Conservation (phyloP, 2,329 filamentous ascomycete species). For the Fusarium dlaminii region DNA sequence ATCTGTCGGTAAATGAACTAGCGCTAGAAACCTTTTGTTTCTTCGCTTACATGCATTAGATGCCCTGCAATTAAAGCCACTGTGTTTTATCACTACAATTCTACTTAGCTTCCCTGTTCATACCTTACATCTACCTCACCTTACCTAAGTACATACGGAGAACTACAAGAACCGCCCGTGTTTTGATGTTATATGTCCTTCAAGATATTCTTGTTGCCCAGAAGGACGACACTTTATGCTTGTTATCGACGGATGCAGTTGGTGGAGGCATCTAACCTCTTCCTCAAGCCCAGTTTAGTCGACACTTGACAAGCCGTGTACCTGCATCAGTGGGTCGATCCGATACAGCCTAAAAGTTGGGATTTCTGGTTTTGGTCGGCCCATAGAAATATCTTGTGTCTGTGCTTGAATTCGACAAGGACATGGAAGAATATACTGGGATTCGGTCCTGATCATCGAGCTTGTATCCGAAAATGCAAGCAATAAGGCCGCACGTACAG, state of each 20-base stretch:
- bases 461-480: not conserved
- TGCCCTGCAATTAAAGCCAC: conserved; percentile 23
- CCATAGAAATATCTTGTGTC: not conserved
- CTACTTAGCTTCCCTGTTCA: not conserved
- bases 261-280: conserved; percentile 8
- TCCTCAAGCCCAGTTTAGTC: conserved; percentile 14
- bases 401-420: not conserved
- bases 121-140: not conserved
- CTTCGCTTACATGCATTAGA: conserved; percentile 24
- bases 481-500: not conserved
- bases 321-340: conserved; percentile 35
- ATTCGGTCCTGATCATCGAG: not conserved
- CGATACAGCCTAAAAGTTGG: conserved; percentile 16
- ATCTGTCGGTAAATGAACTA: conserved; percentile 21
- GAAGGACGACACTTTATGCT: conserved; percentile 1
- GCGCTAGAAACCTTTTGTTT: conserved; percentile 19
- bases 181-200: not conserved
- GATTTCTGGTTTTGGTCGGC: not conserved
- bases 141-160: not conserved
- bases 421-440: not conserved
- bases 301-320: conserved; percentile 27
- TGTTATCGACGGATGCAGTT: not conserved
- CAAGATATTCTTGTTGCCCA: not conserved
- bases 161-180: not conserved
- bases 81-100: not conserved